Conservation (phyloP, 2,329 filamentous ascomycete species). For the Pestalotiopsis sp. region DNA sequence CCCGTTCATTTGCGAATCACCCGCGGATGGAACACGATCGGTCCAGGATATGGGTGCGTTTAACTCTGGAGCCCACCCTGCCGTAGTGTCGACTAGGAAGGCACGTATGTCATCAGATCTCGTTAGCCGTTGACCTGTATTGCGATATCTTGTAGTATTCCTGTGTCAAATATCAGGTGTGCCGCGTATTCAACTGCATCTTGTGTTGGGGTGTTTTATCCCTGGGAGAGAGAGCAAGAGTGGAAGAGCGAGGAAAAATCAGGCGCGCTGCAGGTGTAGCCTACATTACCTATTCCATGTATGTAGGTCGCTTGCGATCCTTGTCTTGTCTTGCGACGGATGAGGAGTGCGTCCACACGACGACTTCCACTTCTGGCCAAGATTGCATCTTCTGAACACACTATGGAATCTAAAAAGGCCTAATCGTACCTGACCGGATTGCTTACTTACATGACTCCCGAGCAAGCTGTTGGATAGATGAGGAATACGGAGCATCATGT, state of each 20-base stretch:
- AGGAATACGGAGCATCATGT: no score
- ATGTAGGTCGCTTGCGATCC: neutral
- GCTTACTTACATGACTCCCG: no score
- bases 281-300: neutral
- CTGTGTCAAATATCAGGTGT: neutral
- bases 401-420: neutral
- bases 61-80: neutral
- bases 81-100: neutral
- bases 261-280: neutral
- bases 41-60: neutral
- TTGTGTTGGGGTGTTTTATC: no score
- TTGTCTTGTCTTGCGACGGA: neutral
- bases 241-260: neutral
- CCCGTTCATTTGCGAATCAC: slow-evolving; percentile 1
- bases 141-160: neutral
- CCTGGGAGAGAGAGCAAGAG: neutral
- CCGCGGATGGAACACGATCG: slow-evolving; percentile 1
- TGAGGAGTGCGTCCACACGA: neutral
- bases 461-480: no score
- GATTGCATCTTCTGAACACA: neutral
- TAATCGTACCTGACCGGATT: no score
- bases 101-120: neutral
- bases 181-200: neutral
- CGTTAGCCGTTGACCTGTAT: neutral
- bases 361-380: neutral